These are phyloP conservation scores for Fusarium oligoseptatum DNA, from an alignment of 2,329 filamentous ascomycete genomes.

Conservation along the genomic window DNA sequence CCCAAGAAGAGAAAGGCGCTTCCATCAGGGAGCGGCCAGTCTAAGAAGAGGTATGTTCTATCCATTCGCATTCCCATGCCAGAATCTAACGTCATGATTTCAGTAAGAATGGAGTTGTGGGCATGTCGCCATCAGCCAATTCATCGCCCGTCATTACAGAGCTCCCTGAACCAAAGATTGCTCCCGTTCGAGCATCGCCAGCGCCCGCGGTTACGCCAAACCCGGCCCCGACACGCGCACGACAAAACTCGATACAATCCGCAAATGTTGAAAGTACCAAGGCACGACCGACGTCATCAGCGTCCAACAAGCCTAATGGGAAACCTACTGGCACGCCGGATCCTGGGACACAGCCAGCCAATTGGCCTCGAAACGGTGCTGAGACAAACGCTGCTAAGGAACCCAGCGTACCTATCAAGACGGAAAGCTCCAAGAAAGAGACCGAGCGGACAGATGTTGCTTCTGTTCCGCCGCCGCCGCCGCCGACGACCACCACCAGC, in stretches of 20 bases:
- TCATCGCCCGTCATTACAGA: slow-evolving; percentile 80
- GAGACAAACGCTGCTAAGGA: slow-evolving; percentile 68
- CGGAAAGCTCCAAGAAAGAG: slow-evolving; percentile 53
- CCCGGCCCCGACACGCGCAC: slow-evolving; percentile 77
- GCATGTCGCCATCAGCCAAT: slow-evolving; percentile 77
- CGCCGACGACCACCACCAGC: slow-evolving; percentile 41
- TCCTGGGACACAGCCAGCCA: slow-evolving; percentile 47
- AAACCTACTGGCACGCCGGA: slow-evolving; percentile 57
- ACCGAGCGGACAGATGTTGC: slow-evolving; percentile 46
- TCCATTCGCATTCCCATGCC: neutral
- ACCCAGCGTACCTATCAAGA: slow-evolving; percentile 50
- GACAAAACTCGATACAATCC: slow-evolving; percentile 79
- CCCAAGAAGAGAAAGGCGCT: slow-evolving; percentile 80
- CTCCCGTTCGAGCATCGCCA: slow-evolving; percentile 68
- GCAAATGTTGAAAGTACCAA: slow-evolving; percentile 65
- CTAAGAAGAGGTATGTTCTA: slow-evolving; percentile 80
- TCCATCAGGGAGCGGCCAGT: slow-evolving; percentile 74
- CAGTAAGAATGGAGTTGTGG: slow-evolving; percentile 56
- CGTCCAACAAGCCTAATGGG: slow-evolving; percentile 73
- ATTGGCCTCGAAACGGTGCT: slow-evolving; percentile 46
- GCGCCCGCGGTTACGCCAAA: slow-evolving; percentile 69
- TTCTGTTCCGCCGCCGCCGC: slow-evolving; percentile 46
- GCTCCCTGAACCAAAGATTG: slow-evolving; percentile 71
- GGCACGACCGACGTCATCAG: slow-evolving; percentile 69
- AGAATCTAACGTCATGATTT: slow-evolving; percentile 35